phyloP scores from a whole-genome alignment of 2,329 filamentous ascomycete species.

The Apiospora sp. region DNA sequence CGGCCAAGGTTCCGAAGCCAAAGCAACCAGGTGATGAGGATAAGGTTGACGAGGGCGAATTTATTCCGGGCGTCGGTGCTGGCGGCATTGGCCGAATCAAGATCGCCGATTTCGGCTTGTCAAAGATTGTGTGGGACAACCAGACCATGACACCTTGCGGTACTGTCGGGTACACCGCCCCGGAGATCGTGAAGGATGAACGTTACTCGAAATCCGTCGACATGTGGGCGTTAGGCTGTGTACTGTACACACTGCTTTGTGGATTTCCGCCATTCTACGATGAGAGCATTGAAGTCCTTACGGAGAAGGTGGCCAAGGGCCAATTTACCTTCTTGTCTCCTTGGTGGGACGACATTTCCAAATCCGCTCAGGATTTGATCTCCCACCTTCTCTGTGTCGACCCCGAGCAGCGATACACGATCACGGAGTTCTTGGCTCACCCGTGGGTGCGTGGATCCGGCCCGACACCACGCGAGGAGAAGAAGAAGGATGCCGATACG shows the following conservation, averaged over 20 bases:
- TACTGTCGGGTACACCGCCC: conserved; percentile 96
- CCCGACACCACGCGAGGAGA: conserved; percentile 65
- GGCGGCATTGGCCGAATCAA: conserved; percentile 96
- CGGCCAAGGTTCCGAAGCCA: conserved; percentile 81
- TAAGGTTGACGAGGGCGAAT: conserved; percentile 96
- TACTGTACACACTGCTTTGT: conserved; percentile 94
- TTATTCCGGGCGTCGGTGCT: conserved; percentile 78
- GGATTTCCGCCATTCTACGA: conserved; percentile 99
- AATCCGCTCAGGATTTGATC: conserved; percentile 91
- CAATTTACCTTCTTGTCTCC: conserved; percentile 98
- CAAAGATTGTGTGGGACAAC: conserved; percentile 97
- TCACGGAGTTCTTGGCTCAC: conserved; percentile 90
- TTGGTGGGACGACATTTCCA: conserved; percentile 99
- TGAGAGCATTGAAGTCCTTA: conserved; percentile 95
- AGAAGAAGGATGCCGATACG: conserved; percentile 54
- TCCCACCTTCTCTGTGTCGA: conserved; percentile 93
- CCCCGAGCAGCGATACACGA: conserved; percentile 93
- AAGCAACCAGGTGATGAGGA: conserved; percentile 91
- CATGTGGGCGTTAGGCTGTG: conserved; percentile 98
- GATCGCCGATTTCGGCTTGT: conserved; percentile 96
- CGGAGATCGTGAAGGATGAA: conserved; percentile 99
- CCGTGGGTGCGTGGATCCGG: conserved; percentile 84
- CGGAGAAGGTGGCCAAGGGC: conserved; percentile 95
- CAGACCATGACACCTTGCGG: conserved; percentile 99
- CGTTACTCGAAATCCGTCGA: conserved; percentile 98